Conservation (phyloP, 2,329 filamentous ascomycete genomes). For the Polychaeton citri region DNA sequence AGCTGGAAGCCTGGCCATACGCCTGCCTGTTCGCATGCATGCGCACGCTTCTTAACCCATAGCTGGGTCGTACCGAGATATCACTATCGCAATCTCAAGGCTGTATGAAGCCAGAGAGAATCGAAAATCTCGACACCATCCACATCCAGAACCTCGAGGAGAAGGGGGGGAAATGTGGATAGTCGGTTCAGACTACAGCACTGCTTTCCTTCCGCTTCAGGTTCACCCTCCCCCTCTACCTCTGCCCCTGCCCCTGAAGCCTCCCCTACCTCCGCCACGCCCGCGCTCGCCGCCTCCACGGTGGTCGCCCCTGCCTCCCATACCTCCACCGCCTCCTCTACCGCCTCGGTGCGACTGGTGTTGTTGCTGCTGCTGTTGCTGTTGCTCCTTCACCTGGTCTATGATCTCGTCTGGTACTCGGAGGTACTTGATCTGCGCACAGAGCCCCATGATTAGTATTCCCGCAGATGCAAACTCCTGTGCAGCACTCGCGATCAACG, state of each 20-base stretch:
- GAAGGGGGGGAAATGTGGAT: too few relatives aligned
- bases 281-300: slow-evolving; percentile 40
- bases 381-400: slow-evolving; percentile 84
- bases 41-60: too few relatives aligned
- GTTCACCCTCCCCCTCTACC: slow-evolving; percentile 28
- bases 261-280: slow-evolving; percentile 39
- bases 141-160: too few relatives aligned
- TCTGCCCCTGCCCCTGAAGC: slow-evolving; percentile 40
- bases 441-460: background rate
- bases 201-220: too few relatives aligned
- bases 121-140: too few relatives aligned
- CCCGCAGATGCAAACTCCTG: background rate
- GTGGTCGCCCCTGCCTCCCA: slow-evolving; percentile 28
- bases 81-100: too few relatives aligned
- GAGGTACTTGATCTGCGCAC: slow-evolving; percentile 83
- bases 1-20: too few relatives aligned
- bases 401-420: slow-evolving; percentile 94
- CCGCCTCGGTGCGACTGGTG: slow-evolving; percentile 40
- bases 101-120: too few relatives aligned
- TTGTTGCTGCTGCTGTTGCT: slow-evolving; percentile 49
- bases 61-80: too few relatives aligned
- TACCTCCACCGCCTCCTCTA: slow-evolving; percentile 46
- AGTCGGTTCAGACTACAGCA: too few relatives aligned
- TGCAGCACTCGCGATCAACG: too few relatives aligned
- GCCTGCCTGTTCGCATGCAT: too few relatives aligned